Base-by-base conservation (phyloP, 2,329 filamentous ascomycete species). In the Ceratocystis eucalypticola region DNA sequence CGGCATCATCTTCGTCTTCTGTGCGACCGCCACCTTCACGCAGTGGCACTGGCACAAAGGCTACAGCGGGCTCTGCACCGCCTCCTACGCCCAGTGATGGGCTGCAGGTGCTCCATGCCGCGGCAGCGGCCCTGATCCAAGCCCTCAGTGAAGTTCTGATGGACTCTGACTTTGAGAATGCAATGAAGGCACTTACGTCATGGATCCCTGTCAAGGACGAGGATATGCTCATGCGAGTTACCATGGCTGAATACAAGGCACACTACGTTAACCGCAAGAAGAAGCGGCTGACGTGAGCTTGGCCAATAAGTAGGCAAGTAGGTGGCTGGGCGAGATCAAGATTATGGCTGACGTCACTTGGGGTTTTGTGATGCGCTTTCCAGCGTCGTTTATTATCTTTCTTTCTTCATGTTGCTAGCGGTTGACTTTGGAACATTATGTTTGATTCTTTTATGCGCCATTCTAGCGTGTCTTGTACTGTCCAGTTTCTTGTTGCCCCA, bases 161-260 rank as follows among this genome's bases (percentile, higher is more conserved):
- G 5, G 91, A 95, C 72, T 91, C 89, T 20, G 94, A 99, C 74
- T 99, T 97, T 75, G 94, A 99, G 75, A 96, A 95, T 72, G 89
- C 89, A 61, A 99, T 99, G 94, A 97, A 96, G 78, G 88, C 92
- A 6, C 80, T 99, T 69, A 97, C 94, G 37, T 91, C 88, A 66
- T 96, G 90, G 85, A 88, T 97, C 57, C 91, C 93, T 22, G 88
- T 99, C 74, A 91, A 91, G 76, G 93, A 99, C 72, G 91, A 96
- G 73, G 91, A 97, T 74, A 77, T 96, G 67, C 81, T 99, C 72
- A 96, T 99, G 90, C 87, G 87, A 71, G 90, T 96, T 67, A 86
- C 91, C 30, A 87, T 87, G 73, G 86, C 89, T 15, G 93, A 97
- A 77, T 96, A 89, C 84, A 96, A 89, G 78, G 59, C 65, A 45